A percentile compares a stretch with the other conserved stretches of the same genome.
phyloP scores from a whole-genome alignment of 495 filamentous ascomycete genomes.

The Baudoinia panamericana region DNA sequence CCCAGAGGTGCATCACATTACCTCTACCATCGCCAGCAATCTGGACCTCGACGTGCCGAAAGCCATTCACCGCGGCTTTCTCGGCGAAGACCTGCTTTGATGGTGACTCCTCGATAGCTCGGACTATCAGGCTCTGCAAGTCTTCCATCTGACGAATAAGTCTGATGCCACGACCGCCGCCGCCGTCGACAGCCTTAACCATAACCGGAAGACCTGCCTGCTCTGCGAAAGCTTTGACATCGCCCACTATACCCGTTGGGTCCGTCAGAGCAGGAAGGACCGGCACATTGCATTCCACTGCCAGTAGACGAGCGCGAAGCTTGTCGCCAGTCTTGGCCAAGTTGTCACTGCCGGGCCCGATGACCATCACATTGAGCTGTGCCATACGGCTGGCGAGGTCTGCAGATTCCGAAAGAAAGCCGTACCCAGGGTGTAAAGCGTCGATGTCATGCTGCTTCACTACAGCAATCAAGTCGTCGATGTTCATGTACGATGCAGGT shows the following conservation, averaged over 20 bases:
- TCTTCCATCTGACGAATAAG: constrained; percentile 24
- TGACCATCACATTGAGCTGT: constrained; percentile 38
- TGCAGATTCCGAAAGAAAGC: constrained; percentile 47
- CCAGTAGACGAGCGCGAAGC: constrained; percentile 41
- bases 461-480: constrained; percentile 34
- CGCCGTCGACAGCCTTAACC: constrained; percentile 36
- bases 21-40: constrained; percentile 30
- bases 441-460: constrained; percentile 40
- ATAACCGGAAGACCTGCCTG: constrained; percentile 43
- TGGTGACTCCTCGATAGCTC: constrained; percentile 36
- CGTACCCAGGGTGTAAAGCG: constrained; percentile 49
- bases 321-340: constrained; percentile 45
- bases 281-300: constrained; percentile 40
- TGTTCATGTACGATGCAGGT: constrained; percentile 40
- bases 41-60: constrained; percentile 32
- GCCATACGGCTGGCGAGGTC: constrained; percentile 42
- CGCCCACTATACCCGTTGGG: constrained; percentile 31
- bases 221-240: constrained; percentile 34
- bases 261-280: constrained; percentile 37
- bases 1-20: constrained; percentile 30
- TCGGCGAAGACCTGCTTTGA: constrained; percentile 40
- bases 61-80: constrained; percentile 31
- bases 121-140: constrained; percentile 19
- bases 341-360: constrained; percentile 42
- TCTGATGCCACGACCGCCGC: constrained; percentile 31